Base-by-base conservation (phyloP, 345 rosid genomes). In the Microcos paniculata region DNA sequence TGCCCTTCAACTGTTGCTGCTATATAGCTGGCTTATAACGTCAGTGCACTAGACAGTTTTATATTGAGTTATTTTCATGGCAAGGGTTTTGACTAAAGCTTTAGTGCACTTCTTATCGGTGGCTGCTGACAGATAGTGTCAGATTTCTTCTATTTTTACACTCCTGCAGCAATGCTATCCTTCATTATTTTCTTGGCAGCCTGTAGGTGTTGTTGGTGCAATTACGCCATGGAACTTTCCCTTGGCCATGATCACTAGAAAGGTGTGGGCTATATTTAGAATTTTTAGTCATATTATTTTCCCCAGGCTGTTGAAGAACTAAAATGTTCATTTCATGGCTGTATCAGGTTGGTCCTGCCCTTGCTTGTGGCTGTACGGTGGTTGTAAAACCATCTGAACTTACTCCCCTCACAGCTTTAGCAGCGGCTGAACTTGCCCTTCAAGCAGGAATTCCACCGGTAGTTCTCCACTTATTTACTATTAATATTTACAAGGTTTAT, bases 391-490 rank as follows among this genome's bases (percentile, higher is more conserved):
- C 99, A 72, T 96, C 98, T 55, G 98, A 93, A 83, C 88, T 93
- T 75, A 96, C 98, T 1, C 99, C 99, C 56, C 92, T 96, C 76
- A 92, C 92, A 21, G 99, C 98, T 71, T 87, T 96, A 80, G 98
- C 97, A 56, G 95, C 98, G 19, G 98, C 94, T 73, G 97, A 92
- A 83, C 89, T 96, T 48, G 88, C 99, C 57, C 89, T 93, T 87
- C 98, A 90, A 83, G 98, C 99, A 85, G 99, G 99, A 88, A 90
- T 96, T 77, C 97, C 97, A 70, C 94, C 94, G 87, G 99, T 96
- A 88, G 82, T 78, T 89, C 51, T 75, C 80, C 57, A 48, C 59
- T 13, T 35, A 35, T 26, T 23, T 59, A 49, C n/a, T n/a, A 62
- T 42, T 35, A 46, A 35, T 42, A 62, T 49, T 62, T 24, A 49